Base-by-base conservation (phyloP, 805 yeast genomes). In the Starmerella floricola region DNA sequence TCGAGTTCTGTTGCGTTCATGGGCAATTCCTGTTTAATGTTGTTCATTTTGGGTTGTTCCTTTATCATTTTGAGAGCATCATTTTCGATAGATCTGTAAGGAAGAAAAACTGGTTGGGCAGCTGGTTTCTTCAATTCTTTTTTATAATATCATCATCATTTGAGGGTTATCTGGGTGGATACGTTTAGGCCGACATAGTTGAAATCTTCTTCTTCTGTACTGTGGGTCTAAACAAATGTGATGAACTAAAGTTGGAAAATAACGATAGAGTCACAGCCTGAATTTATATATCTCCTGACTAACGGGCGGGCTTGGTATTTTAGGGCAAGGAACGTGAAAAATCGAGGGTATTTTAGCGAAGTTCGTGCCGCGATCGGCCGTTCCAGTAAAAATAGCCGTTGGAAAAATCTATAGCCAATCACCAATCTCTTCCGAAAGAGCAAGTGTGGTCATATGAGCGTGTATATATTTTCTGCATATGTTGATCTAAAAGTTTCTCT, bases 171-270 rank as follows among this genome's bases (percentile, higher is more conserved):
- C 23, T 19, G 40, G 20, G 36, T 38, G 34, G 35, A 29, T 30
- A 20, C 27, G 44, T 42, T 48, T 48, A 48, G 49, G 49, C 49
- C 43, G 42, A 40, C 51, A 48, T 48, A 18, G 45, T 36, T 4
- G 17, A 15, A 33, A 19, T 11, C 13, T n/a, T 21, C 10, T 23
- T 10, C 24, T 12, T 38, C 36, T 32, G 28, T 20, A 37, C 45
- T 42, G 24, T 24, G 41, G 47, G 49, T 32, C 43, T 38, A 40
- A 48, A 45, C 34, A 15, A 45, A 16, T 12, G 31, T 17, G 45
- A 42, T 38, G 46, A 44, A 47, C 48, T 15, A 30, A 44, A 36
- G 41, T 38, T 41, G 38, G 10, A 13, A 39, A 30, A 6, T 2
- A 2, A 16, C 11, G 8, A 17, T 11, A 11, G 42, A 37, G 40